phyloP scores from a whole-genome alignment of 768 basidiomycete species.

The Clathrus columnatus region DNA sequence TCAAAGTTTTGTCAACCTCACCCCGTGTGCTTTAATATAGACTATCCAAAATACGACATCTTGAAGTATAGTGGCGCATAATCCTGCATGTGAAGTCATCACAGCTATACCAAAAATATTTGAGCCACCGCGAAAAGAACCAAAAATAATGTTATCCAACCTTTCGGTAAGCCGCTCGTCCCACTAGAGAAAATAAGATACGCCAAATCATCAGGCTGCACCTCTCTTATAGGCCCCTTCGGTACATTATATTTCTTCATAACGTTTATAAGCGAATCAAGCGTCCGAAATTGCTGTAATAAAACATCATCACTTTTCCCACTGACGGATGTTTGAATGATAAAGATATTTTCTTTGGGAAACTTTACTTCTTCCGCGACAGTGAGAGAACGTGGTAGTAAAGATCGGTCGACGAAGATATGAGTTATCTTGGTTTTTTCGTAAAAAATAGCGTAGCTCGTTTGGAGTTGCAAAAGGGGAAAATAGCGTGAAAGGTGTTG shows the following conservation, averaged over 20 bases:
- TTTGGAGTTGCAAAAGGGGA: constrained; percentile 47
- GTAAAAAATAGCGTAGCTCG: constrained; percentile 45
- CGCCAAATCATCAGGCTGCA: constrained; percentile 45
- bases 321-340: too few species aligned
- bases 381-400: constrained; percentile 34
- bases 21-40: constrained; percentile 15
- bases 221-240: constrained; percentile 35
- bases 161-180: constrained; percentile 70
- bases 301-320: too few species aligned
- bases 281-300: too few species aligned
- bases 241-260: constrained; percentile 21
- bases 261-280: too few species aligned
- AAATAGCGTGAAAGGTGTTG: constrained; percentile 47
- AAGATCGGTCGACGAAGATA: constrained; percentile 42
- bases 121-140: background rate
- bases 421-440: constrained; percentile 39
- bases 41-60: too few species aligned
- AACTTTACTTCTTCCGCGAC: constrained; percentile 26
- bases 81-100: constrained; percentile 65
- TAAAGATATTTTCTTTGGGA: constrained; percentile 5
- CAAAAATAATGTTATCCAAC: constrained; percentile 22
- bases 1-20: background rate
- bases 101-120: constrained; percentile 37
- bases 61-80: constrained; percentile 39
- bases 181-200: constrained; percentile 74